A percentile compares a stretch with the other conserved stretches of the same genome.
Evolutionary conservation across 2,329 filamentous ascomycete genomes (phyloP).

Genomic region (Colletotrichum camelliae): DNA sequence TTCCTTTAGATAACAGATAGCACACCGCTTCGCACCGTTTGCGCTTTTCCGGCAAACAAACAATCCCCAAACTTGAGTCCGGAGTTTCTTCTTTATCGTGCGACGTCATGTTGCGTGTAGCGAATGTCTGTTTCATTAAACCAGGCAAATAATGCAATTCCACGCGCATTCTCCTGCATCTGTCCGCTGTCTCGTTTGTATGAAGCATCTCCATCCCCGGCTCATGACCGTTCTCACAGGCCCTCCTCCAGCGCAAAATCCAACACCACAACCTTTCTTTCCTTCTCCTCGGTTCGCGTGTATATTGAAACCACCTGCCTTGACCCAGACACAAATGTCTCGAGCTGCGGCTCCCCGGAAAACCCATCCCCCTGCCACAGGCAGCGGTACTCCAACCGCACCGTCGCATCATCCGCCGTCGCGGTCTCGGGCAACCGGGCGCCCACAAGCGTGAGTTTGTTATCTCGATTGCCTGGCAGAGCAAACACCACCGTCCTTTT

Average conservation of each 20-base stretch:
- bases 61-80: background rate
- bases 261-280: slow-evolving; percentile 13
- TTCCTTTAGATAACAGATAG: background rate
- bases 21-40: slow-evolving; percentile 6
- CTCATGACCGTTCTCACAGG: background rate
- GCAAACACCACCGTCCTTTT: slow-evolving; percentile 1
- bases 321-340: slow-evolving; percentile 6
- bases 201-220: background rate
- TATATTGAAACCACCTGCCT: slow-evolving; percentile 2
- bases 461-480: slow-evolving; percentile 10
- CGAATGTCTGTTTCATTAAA: background rate
- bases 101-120: background rate
- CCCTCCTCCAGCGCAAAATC: slow-evolving; percentile 1
- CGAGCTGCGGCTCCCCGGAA: slow-evolving; percentile 18
- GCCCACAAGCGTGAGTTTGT: slow-evolving; percentile 7
- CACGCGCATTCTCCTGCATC: background rate
- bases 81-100: background rate
- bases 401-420: background rate
- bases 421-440: background rate
- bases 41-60: background rate
- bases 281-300: slow-evolving; percentile 13
- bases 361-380: slow-evolving; percentile 8
- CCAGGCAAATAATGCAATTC: background rate
- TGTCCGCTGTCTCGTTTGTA: background rate
- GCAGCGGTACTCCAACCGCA: background rate